Conservation (phyloP, 352 stramenopile species). For the Saprolegnia parasitica region DNA sequence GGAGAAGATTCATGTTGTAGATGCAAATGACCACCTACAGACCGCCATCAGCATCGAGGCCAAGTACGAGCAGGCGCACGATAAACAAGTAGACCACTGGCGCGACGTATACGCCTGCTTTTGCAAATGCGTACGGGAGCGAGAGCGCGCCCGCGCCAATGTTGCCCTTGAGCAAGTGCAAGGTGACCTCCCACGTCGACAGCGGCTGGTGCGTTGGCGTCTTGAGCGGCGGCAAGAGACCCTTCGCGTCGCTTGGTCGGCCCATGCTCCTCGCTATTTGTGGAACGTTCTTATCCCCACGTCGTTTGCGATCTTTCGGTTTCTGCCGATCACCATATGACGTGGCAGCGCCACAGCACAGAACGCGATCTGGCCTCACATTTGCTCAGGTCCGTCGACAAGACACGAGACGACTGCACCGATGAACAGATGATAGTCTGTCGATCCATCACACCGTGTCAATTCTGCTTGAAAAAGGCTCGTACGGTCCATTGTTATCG, state of each 20-base stretch:
- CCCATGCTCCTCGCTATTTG: not conserved
- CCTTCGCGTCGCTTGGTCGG: not conserved
- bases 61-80: constrained; percentile 30
- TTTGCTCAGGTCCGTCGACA: too few relatives aligned
- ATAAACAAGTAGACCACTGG: constrained; percentile 58
- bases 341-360: too few relatives aligned
- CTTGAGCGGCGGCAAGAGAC: not conserved
- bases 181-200: constrained; percentile 32
- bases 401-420: too few relatives aligned
- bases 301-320: not conserved
- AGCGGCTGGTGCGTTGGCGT: not conserved
- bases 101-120: constrained; percentile 57
- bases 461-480: too few relatives aligned
- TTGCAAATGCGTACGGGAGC: constrained; percentile 69
- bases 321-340: not conserved
- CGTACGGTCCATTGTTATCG: too few relatives aligned
- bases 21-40: constrained; percentile 57
- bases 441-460: too few relatives aligned
- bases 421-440: too few relatives aligned
- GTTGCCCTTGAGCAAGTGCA: constrained; percentile 74
- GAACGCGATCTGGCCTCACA: too few relatives aligned
- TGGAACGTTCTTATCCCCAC: not conserved
- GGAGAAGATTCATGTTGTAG: constrained; percentile 81
- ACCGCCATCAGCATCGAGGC: not conserved
- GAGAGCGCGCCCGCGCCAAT: constrained; percentile 76